Conservation (phyloP, 768 basidiomycete species). For the Scleroderma bovista region DNA sequence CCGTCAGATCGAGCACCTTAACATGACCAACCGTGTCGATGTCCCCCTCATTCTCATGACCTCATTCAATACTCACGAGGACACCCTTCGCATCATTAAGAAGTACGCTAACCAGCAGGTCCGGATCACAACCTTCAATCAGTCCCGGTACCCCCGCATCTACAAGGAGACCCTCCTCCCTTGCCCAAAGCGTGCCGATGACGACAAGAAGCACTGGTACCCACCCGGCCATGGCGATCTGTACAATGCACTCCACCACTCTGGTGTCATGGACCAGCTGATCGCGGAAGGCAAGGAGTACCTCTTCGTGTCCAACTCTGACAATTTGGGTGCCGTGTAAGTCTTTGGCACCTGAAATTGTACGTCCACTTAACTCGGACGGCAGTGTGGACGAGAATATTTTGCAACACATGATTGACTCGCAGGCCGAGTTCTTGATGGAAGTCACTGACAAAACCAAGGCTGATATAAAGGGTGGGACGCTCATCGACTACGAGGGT, state of each 20-base stretch:
- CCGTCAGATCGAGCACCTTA: slow-evolving; percentile 65
- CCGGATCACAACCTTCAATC: slow-evolving; percentile 66
- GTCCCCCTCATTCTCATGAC: slow-evolving; percentile 81
- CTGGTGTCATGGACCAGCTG: slow-evolving; percentile 68
- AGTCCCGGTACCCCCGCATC: slow-evolving; percentile 71
- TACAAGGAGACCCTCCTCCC: slow-evolving; percentile 65
- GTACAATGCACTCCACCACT: slow-evolving; percentile 66
- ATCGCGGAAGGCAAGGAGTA: slow-evolving; percentile 70
- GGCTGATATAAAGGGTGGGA: slow-evolving; percentile 73
- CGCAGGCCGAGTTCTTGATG: slow-evolving; percentile 64
- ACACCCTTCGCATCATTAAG: slow-evolving; percentile 72
- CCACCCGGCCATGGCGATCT: slow-evolving; percentile 75
- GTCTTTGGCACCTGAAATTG: slow-evolving; percentile 10
- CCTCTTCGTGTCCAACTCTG: slow-evolving; percentile 75
- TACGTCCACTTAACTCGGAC: slow-evolving; percentile 1
- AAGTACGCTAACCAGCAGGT: slow-evolving; percentile 78
- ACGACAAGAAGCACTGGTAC: slow-evolving; percentile 71
- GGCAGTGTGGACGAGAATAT: slow-evolving; percentile 64
- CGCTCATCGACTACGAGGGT: slow-evolving; percentile 66
- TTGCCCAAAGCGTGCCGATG: slow-evolving; percentile 48
- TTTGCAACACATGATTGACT: slow-evolving; percentile 59
- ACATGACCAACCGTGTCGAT: slow-evolving; percentile 54
- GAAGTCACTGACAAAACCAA: slow-evolving; percentile 82
- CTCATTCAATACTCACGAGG: slow-evolving; percentile 77
- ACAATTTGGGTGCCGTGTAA: slow-evolving; percentile 65